Conservation (phyloP, 2,329 filamentous ascomycete genomes). For the Penicillium verrucosum region DNA sequence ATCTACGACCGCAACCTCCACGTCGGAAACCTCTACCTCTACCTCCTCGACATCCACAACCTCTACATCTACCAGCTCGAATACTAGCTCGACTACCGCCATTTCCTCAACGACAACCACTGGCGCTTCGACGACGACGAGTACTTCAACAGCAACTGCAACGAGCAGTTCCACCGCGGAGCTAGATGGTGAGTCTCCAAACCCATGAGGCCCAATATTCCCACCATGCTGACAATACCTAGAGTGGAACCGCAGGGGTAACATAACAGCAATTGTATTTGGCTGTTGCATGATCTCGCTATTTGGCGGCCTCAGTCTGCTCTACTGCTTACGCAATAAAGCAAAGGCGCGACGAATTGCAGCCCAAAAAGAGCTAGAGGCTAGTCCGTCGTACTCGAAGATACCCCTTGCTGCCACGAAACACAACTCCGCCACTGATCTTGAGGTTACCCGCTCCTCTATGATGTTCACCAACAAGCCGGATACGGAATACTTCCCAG, state of each 20-base stretch:
- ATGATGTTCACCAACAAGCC: conserved; percentile 9
- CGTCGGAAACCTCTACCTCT: not conserved
- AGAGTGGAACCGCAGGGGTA: conserved; percentile 12
- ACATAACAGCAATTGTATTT: conserved; percentile 13
- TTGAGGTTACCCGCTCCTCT: conserved; percentile 5
- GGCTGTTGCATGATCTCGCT: conserved; percentile 9
- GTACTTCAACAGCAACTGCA: conserved; percentile 2
- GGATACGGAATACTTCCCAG: not conserved
- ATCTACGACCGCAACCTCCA: not conserved
- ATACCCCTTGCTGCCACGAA: not conserved
- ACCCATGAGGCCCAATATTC: too few species aligned
- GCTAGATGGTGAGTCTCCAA: not conserved
- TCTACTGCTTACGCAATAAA: conserved; percentile 3
- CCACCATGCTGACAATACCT: not conserved
- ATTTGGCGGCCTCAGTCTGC: conserved; percentile 5
- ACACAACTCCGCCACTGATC: not conserved
- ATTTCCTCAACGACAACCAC: conserved; percentile 1
- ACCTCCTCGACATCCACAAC: not conserved
- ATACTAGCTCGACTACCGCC: not conserved
- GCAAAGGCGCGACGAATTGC: conserved; percentile 14
- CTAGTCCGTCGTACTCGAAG: not conserved
- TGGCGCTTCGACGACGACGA: not conserved
- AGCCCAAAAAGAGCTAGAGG: not conserved
- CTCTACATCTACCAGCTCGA: not conserved
- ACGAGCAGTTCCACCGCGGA: conserved; percentile 5